Evolutionary conservation across 2,329 filamentous ascomycete species (phyloP).

Genomic region (Sarocladium brachiariae): DNA sequence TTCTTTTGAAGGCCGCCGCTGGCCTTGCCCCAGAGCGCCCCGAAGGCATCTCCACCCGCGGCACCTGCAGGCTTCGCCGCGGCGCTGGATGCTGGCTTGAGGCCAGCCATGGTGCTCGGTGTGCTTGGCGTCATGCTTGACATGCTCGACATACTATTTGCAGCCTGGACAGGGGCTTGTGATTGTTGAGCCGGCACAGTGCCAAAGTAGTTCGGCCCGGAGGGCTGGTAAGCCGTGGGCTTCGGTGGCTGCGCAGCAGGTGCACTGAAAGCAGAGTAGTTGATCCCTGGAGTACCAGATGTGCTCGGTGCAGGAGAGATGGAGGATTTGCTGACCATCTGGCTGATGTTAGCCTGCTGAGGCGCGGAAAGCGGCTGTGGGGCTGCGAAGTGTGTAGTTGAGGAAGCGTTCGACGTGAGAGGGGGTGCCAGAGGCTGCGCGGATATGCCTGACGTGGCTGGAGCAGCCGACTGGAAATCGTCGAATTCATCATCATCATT

Average conservation of each 20-base stretch:
- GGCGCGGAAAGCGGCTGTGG: conserved; percentile 81
- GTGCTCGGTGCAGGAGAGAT: conserved; percentile 65
- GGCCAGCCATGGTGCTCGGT: conserved; percentile 34
- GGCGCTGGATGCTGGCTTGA: conserved; percentile 41
- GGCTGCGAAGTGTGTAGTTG: conserved; percentile 63
- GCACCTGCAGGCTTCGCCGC: conserved; percentile 45
- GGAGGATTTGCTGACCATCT: conserved; percentile 72
- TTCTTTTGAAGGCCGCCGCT: conserved; percentile 71
- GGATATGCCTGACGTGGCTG: conserved; percentile 33
- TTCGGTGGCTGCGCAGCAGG: conserved; percentile 35
- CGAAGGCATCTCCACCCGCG: conserved; percentile 77
- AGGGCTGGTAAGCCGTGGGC: conserved; percentile 62
- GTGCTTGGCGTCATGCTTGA: conserved; percentile 29
- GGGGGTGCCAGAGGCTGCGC: conserved; percentile 38
- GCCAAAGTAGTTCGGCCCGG: conserved; percentile 91
- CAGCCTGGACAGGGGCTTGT: conserved; percentile 14
- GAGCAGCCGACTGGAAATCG: conserved; percentile 86
- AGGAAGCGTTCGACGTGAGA: conserved; percentile 44
- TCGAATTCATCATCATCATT: conserved; percentile 91
- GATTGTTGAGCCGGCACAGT: conserved; percentile 53
- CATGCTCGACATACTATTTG: conserved; percentile 20
- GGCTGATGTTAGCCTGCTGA: conserved; percentile 72
- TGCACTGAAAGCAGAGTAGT: conserved; percentile 55
- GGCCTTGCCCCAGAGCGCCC: conserved; percentile 73
- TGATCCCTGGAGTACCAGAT: conserved; percentile 48